phyloP scores from a whole-genome alignment of 345 rosid species.

The Jatropha curcas region DNA sequence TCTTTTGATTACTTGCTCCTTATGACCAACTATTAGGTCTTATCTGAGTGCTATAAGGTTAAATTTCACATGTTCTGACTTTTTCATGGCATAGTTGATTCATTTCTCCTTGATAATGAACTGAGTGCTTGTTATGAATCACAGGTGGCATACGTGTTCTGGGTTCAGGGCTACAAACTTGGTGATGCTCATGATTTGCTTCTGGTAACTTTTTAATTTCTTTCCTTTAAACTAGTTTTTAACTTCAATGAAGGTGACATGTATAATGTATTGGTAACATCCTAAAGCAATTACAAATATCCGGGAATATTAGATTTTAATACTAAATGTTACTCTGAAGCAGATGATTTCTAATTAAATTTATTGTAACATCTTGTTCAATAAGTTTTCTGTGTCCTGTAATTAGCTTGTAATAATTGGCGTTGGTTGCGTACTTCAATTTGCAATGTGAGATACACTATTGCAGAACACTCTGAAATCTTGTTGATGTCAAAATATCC shows the following conservation, averaged over 20 bases:
- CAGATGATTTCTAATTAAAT: constrained; percentile 9
- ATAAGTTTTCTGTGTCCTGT: neutral
- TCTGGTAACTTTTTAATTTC: constrained; percentile 54
- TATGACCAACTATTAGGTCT: neutral
- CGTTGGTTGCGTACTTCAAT: neutral
- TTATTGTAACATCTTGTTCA: neutral
- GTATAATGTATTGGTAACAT: neutral
- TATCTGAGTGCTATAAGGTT: neutral
- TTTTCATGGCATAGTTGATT: neutral
- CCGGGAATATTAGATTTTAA: neutral
- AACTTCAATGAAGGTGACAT: neutral
- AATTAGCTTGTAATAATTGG: neutral
- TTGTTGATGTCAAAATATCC: neutral
- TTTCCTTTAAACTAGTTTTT: neutral
- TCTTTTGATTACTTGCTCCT: neutral
- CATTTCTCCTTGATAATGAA: constrained; percentile 9
- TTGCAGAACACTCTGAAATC: neutral
- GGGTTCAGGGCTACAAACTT: constrained; percentile 92
- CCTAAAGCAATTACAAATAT: neutral
- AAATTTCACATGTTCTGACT: neutral
- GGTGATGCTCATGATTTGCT: constrained; percentile 68
- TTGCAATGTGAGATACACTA: neutral
- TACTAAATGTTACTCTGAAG: neutral
- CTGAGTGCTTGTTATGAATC: constrained; percentile 22
- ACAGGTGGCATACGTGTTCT: constrained; percentile 95